These are phyloP conservation scores for Aulographum hederae DNA, from an alignment of 2,329 filamentous ascomycete genomes.

Conservation along the genomic window DNA sequence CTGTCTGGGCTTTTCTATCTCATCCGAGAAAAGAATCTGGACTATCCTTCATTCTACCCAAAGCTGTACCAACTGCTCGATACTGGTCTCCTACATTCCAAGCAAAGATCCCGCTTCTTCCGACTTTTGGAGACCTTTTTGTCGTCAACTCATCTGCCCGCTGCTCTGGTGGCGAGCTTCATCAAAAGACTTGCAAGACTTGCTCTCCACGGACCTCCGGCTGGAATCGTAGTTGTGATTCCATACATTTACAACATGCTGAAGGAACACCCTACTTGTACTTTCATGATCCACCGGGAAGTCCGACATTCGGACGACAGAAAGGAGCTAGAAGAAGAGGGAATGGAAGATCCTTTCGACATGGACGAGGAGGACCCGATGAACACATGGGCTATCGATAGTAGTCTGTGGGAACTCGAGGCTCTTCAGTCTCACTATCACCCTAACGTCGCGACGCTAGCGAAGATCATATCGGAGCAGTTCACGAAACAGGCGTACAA, in stretches of 20 bases:
- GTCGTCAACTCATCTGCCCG: conserved; percentile 78
- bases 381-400: conserved; percentile 74
- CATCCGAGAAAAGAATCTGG: conserved; percentile 82
- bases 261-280: conserved; percentile 74
- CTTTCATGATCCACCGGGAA: conserved; percentile 87
- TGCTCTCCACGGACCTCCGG: conserved; percentile 72
- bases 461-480: conserved; percentile 86
- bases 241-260: conserved; percentile 94
- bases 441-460: conserved; percentile 85
- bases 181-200: conserved; percentile 82
- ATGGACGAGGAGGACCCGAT: conserved; percentile 64
- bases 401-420: conserved; percentile 86
- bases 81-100: conserved; percentile 72
- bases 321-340: conserved; percentile 39
- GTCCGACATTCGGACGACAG: conserved; percentile 38
- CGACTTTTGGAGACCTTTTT: conserved; percentile 83
- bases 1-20: conserved; percentile 89
- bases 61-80: conserved; percentile 92
- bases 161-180: conserved; percentile 81
- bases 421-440: conserved; percentile 88
- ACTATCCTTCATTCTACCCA: conserved; percentile 84
- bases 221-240: conserved; percentile 71
- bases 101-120: conserved; percentile 81
- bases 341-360: conserved; percentile 60
- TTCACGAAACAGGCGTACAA: conserved; percentile 94